Evolutionary conservation across 2,329 filamentous ascomycete genomes (phyloP), one percentile per base, ranked within the genome.

Genomic region (Colletotrichum coccodes): DNA sequence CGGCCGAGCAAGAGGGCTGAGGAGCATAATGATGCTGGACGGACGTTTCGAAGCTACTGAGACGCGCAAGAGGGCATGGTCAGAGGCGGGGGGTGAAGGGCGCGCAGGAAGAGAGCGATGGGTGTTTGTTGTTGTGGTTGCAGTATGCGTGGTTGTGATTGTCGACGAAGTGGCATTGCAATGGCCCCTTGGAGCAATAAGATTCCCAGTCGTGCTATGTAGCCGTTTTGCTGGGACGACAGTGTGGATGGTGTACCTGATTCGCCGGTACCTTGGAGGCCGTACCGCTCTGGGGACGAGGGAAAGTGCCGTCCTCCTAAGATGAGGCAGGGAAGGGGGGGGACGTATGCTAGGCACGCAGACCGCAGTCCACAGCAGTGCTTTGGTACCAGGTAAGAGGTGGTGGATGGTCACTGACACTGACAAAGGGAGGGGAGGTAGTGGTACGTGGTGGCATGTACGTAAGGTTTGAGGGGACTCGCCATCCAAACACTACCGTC

Each of bases 21-120:
- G 61, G 54, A 68, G 63, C 67, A 70, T 70, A 70, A 68, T 70
- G 67, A 68, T 70, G 67, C 67, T 63, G 67, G 64, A 52, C 50
- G 46, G 62, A 40, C 38, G 57, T 70, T 70, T 59, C 58, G 57
- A 54, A 68, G 62, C 62, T 69, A 69, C 40, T 50, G 36, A 14
- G 49, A 60, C 34, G 34, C 56, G 54, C 62, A 42, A n/a, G 28
- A 53, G 62, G 52, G 61, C 66, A 69, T 69, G 56, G n/a, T 56
- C 54, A 32, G 50, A 34, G 42, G n/a, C n/a, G n/a, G n/a, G n/a
- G n/a, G n/a, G n/a, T n/a, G 50, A 36, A 68, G 36, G 18, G 30
- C 26, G 32, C 52, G 38, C 14, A 46, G 38, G 30, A 54, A 38
- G 50, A 28, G 40, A 49, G 16, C 38, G 38, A 53, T 23, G 61